Percentiles rank a stretch among this genome's conserved stretches.
phyloP scores from a whole-genome alignment of 106 monocot genomes.

The Acanthochlamys bracteata region DNA sequence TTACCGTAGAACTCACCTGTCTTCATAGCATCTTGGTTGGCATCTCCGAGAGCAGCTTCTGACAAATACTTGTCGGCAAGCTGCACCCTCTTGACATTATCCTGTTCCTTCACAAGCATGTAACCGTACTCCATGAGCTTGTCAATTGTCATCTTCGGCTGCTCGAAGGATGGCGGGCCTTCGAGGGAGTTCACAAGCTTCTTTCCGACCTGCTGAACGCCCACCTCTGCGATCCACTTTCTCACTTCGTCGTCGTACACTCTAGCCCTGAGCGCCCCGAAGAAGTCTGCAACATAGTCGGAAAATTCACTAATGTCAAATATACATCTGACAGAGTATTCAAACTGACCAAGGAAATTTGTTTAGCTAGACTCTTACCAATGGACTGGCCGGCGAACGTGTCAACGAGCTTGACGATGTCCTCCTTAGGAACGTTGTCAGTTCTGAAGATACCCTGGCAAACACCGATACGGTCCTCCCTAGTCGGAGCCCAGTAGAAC shows the following conservation, averaged over 20 bases:
- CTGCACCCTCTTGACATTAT: slow-evolving; percentile 98
- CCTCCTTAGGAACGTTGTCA: slow-evolving; percentile 54
- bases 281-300: slow-evolving; percentile 88
- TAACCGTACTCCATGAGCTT: slow-evolving; percentile 89
- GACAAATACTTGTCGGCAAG: slow-evolving; percentile 85
- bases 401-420: slow-evolving; percentile 75
- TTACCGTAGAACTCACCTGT: slow-evolving; percentile 61
- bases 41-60: slow-evolving; percentile 90
- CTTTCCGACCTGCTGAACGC: slow-evolving; percentile 62
- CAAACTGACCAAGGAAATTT: no score
- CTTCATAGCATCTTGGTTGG: slow-evolving; percentile 72
- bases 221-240: slow-evolving; percentile 62
- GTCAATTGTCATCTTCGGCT: slow-evolving; percentile 79
- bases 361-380: no score
- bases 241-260: slow-evolving; percentile 97
- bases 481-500: slow-evolving; percentile 99
- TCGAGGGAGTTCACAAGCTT: slow-evolving; percentile 83
- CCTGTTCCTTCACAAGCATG: slow-evolving; percentile 95
- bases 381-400: slow-evolving; percentile 95
- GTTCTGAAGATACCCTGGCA: slow-evolving; percentile 83
- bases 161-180: slow-evolving; percentile 66
- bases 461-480: slow-evolving; percentile 81
- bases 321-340: no score
- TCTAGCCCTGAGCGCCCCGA: slow-evolving; percentile 83
- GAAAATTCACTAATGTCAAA: no score